Percentiles rank a stretch among this genome's conserved stretches.
Conservation (phyloP, 345 rosid species). For the Camelina laxa region DNA sequence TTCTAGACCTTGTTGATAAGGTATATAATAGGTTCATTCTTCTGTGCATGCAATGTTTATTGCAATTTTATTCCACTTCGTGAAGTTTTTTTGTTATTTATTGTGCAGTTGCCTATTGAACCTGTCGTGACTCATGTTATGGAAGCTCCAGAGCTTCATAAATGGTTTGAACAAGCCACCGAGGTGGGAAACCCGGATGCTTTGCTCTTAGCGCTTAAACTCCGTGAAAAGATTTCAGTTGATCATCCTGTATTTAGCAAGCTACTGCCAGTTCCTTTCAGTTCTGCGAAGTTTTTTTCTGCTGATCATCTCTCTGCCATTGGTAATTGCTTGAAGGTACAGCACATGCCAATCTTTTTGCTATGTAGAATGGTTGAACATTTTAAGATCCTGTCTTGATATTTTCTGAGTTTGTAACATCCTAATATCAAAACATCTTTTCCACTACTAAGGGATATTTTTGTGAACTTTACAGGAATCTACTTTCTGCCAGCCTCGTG, state of each 20-base stretch:
- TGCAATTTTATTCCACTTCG: not conserved
- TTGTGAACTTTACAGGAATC: conserved; percentile 76
- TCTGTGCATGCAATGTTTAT: not conserved
- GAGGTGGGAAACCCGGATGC: conserved; percentile 92
- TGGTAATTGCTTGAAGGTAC: conserved; percentile 83
- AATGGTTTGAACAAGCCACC: conserved; percentile 77
- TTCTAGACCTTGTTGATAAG: conserved; percentile 76
- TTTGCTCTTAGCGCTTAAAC: conserved; percentile 80
- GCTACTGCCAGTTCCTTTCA: conserved; percentile 82
- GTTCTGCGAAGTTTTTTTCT: conserved; percentile 67
- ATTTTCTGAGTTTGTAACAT: conserved; percentile 3
- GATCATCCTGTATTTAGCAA: conserved; percentile 56
- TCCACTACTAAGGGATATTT: conserved; percentile 3
- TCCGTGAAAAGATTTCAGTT: conserved; percentile 59
- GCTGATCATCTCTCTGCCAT: conserved; percentile 70
- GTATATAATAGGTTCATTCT: conserved; percentile 46
- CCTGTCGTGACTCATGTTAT: conserved; percentile 65
- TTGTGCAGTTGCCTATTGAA: conserved; percentile 69
- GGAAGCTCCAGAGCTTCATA: conserved; percentile 68
- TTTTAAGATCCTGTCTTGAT: conserved; percentile 17
- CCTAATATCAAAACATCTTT: not conserved
- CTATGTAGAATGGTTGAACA: conserved; percentile 22
- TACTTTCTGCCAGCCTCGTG: conserved; percentile 94
- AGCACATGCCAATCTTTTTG: conserved; percentile 23
- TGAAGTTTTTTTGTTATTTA: not conserved